Percentiles rank a stretch among this genome's conserved stretches.
phyloP scores from a whole-genome alignment of 306 rosid genomes.

The Glycine tomentella region DNA sequence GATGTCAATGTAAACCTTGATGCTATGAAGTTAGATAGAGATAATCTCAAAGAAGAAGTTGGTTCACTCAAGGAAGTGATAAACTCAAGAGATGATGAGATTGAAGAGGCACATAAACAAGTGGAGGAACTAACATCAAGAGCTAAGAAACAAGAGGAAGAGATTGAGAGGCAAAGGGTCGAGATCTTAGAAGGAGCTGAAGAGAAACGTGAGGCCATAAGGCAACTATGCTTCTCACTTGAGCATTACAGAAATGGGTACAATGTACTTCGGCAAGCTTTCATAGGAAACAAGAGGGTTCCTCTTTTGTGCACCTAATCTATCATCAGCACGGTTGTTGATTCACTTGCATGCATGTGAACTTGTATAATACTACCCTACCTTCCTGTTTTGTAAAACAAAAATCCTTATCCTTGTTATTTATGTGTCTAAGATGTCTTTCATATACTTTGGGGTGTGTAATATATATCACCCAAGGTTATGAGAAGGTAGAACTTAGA shows the following conservation, averaged over 20 bases:
- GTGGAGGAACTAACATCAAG: slow-evolving; percentile 57
- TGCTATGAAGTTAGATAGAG: slow-evolving; percentile 56
- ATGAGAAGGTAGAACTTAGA: slow-evolving; percentile 44
- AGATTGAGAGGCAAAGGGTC: slow-evolving; percentile 67
- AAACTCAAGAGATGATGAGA: slow-evolving; percentile 48
- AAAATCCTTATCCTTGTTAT: not conserved
- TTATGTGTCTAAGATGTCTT: slow-evolving; percentile 30
- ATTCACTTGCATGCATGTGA: not conserved
- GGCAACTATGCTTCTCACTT: slow-evolving; percentile 87
- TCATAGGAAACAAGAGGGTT: slow-evolving; percentile 53
- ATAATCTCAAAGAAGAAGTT: slow-evolving; percentile 56
- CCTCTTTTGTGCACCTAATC: slow-evolving; percentile 55
- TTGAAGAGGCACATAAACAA: slow-evolving; percentile 51
- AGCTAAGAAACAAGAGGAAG: slow-evolving; percentile 62
- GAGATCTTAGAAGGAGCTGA: slow-evolving; percentile 74
- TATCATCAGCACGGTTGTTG: slow-evolving; percentile 4
- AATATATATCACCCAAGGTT: slow-evolving; percentile 38
- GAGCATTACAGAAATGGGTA: slow-evolving; percentile 80
- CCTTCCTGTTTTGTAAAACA: no score
- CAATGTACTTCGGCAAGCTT: slow-evolving; percentile 60
- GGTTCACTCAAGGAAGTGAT: slow-evolving; percentile 45
- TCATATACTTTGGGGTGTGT: slow-evolving; percentile 36
- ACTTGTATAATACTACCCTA: slow-evolving; percentile 23
- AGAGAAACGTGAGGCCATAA: slow-evolving; percentile 90
- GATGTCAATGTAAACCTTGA: slow-evolving; percentile 52